These are phyloP conservation scores for Plantago coronopus DNA, from an alignment of 305 asterid species.

Conservation along the genomic window DNA sequence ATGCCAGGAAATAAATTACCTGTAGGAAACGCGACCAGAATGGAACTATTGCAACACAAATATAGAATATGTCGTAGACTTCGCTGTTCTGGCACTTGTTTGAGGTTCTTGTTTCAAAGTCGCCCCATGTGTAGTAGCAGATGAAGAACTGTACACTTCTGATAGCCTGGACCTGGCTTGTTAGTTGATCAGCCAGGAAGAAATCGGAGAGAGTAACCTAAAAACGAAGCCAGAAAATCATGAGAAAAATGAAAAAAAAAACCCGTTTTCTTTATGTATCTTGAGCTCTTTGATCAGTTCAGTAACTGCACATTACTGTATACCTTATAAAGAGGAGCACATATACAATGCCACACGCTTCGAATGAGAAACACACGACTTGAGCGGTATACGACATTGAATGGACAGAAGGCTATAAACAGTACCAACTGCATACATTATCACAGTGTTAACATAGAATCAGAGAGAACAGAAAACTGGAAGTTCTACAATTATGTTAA, in stretches of 20 bases:
- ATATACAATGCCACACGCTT: slow-evolving; percentile 62
- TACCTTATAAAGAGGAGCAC: slow-evolving; percentile 90
- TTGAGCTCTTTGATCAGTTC: background rate
- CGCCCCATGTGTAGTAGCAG: slow-evolving; percentile 73
- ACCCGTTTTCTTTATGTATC: background rate
- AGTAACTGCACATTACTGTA: no score
- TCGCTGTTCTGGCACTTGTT: slow-evolving; percentile 28
- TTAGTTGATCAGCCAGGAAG: slow-evolving; percentile 72
- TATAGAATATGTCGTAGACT: slow-evolving; percentile 30
- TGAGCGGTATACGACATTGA: slow-evolving; percentile 69
- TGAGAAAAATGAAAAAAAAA: slow-evolving; percentile 16
- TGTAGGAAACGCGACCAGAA: slow-evolving; percentile 74
- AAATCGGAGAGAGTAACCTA: slow-evolving; percentile 63
- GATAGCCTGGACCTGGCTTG: slow-evolving; percentile 80
- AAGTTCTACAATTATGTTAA: background rate
- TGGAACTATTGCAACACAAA: slow-evolving; percentile 60
- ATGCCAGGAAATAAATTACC: slow-evolving; percentile 29
- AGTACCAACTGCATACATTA: slow-evolving; percentile 46
- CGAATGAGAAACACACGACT: slow-evolving; percentile 63
- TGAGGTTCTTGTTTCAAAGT: slow-evolving; percentile 48
- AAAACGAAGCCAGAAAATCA: slow-evolving; percentile 21
- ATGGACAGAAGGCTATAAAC: slow-evolving; percentile 54
- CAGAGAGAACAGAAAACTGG: no score
- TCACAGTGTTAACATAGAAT: background rate
- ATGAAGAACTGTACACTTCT: slow-evolving; percentile 65